phyloP scores from a whole-genome alignment of 2,329 filamentous ascomycete genomes.

The Diaporthe citriasiana region DNA sequence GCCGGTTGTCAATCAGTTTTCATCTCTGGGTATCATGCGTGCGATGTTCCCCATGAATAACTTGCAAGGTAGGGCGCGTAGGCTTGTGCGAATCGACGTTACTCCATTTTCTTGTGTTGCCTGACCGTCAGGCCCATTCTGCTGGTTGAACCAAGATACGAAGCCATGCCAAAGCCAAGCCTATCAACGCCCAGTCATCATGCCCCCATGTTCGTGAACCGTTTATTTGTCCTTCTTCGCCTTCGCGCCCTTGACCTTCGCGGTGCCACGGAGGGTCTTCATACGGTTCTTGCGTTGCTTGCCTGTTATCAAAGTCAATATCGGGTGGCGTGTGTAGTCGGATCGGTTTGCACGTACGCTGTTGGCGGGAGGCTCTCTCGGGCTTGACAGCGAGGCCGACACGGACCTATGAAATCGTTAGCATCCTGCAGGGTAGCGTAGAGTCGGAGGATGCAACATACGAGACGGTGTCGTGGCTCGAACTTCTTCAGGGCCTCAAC shows the following conservation, averaged over 20 bases:
- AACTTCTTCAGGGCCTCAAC: constrained; percentile 99
- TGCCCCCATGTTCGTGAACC: constrained; percentile 50
- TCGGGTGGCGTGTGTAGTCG: background rate
- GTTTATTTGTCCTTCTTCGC: constrained; percentile 94
- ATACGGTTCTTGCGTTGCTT: constrained; percentile 99
- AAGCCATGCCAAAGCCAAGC: constrained; percentile 34
- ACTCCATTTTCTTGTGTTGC: constrained; percentile 36
- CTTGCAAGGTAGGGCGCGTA: background rate
- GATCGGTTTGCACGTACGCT: constrained; percentile 81
- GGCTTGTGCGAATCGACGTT: constrained; percentile 30
- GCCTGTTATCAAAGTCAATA: constrained; percentile 70
- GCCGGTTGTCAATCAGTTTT: constrained; percentile 6
- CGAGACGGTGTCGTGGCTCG: constrained; percentile 96
- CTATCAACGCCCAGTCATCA: constrained; percentile 34
- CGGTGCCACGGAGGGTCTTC: constrained; percentile 98
- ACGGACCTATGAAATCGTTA: constrained; percentile 68
- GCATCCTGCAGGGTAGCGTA: background rate
- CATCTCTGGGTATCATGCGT: constrained; percentile 22
- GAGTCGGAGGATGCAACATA: background rate
- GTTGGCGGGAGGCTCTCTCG: constrained; percentile 98
- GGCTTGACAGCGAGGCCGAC: constrained; percentile 94
- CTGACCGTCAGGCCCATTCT: constrained; percentile 23
- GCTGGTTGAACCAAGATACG: constrained; percentile 35
- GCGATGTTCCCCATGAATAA: background rate
- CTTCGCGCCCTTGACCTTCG: constrained; percentile 96